Base-by-base conservation (phyloP, 306 rosid species). In the Purshia tridentata region DNA sequence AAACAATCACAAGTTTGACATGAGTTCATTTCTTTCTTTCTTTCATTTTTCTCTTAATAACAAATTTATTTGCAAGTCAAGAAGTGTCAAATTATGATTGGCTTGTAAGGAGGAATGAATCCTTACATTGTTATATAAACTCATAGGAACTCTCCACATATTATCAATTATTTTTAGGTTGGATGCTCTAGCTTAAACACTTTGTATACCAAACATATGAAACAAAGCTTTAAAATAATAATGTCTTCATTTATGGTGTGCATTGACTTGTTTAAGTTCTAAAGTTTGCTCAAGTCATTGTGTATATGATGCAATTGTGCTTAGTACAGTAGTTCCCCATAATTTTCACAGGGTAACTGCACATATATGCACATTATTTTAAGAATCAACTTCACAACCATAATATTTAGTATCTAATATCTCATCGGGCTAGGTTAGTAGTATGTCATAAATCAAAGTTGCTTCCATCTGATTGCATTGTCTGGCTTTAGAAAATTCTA, bases 401-500 rank as follows among this genome's bases (percentile, higher is more conserved):
- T 57, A 0, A 15, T 57, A 29, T 29, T 13, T 23, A 58, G 41
- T 6, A 58, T 0, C 5, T 61, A 3, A 19, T 54, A 54, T 66
- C 16, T 41, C 71, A 47, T 66, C 16, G 22, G 58, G 44, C 22
- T 66, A 46, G 22, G 13, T 13, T 45, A 12, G 39, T 65, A 39
- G 53, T 18, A 6, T 18, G 23, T 65, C 49, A 20, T 19, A 45
- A 65, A 37, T 18, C 23, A 5, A 14, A 12, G 37, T 57, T 41
- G 35, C 70, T 19, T 23, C 44, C 14, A 47, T 23, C 44, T 67
- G 7, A 48, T 67, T 67, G 22, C 58, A n/a, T 53, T n/a, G 20
- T 55, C 42, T 58, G 62, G 19, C 64, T 70, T 70, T 46, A 49
- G 2, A 18, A 62, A 10, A 68, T 47, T 61, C 9, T 65, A 12